phyloP scores from a whole-genome alignment of 2,329 filamentous ascomycete genomes.

The Alternaria solani region DNA sequence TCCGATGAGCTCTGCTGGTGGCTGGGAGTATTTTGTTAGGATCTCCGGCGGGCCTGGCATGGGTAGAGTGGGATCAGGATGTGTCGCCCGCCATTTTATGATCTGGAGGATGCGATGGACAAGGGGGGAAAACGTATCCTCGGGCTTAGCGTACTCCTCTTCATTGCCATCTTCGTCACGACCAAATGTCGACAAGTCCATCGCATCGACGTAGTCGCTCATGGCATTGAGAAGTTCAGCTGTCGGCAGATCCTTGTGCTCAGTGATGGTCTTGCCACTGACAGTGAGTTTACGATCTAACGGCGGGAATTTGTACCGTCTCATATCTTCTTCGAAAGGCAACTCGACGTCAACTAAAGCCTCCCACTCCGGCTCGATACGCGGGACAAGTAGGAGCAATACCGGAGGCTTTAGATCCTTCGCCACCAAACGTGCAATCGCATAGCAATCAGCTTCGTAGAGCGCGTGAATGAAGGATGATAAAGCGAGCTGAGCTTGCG shows the following conservation, averaged over 20 bases:
- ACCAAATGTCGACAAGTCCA: slow-evolving; percentile 80
- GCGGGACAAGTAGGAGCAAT: slow-evolving; percentile 80
- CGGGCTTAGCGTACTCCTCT: slow-evolving; percentile 76
- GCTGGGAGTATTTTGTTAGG: slow-evolving; percentile 75
- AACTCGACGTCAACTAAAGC: slow-evolving; percentile 89
- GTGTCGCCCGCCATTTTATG: slow-evolving; percentile 80
- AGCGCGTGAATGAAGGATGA: slow-evolving; percentile 91
- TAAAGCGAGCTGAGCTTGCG: slow-evolving; percentile 82
- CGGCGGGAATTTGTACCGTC: slow-evolving; percentile 89
- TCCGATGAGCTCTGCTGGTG: slow-evolving; percentile 71
- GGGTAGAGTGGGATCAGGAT: slow-evolving; percentile 72
- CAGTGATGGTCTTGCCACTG: slow-evolving; percentile 79
- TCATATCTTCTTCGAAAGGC: slow-evolving; percentile 91
- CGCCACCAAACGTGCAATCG: slow-evolving; percentile 81
- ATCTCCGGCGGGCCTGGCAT: slow-evolving; percentile 55
- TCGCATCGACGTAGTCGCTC: slow-evolving; percentile 89
- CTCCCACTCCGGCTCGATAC: slow-evolving; percentile 80
- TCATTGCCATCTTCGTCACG: slow-evolving; percentile 73
- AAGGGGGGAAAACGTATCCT: slow-evolving; percentile 83
- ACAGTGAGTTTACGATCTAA: slow-evolving; percentile 87
- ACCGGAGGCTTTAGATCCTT: slow-evolving; percentile 84
- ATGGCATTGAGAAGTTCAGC: slow-evolving; percentile 80
- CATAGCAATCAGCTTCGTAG: slow-evolving; percentile 83
- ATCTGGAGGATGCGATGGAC: slow-evolving; percentile 91
- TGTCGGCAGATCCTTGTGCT: slow-evolving; percentile 84